Evolutionary conservation across 1,284 basidiomycete genomes (phyloP), one percentile per base, ranked within the genome.

Genomic region (Puccinia novopanici): DNA sequence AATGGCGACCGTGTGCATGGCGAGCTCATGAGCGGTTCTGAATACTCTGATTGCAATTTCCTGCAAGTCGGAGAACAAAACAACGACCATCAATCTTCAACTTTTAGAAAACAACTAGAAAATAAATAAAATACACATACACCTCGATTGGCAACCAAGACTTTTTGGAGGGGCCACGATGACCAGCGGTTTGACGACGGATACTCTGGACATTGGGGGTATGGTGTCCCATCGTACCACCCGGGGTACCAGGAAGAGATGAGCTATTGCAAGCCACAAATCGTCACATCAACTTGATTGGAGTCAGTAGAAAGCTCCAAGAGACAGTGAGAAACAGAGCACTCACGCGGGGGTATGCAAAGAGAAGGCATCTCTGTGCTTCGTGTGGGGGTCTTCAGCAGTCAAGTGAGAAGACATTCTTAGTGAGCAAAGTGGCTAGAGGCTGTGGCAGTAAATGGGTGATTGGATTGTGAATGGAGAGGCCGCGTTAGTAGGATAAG

Each of bases 11-110:
- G 96, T 98, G 86, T 96, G 93, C 95, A 99, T 97, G 50, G 95
- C 97, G 82, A 99, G 90, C 86, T 99, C 97, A 88, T 99, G 96
- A 77, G 97, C 94, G 2, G 97, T 98, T 85, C 97, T 90, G 90
- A 99, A 98, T 74, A 99, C 95, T 86, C 97, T 93, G 85, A 99
- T 95, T 45, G 97, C 97, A 86, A 99, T 99, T 92, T 99, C 96
- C 93, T 95, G 84, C 13, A 3, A 82, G 63, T 48, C 48, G 6
- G 15, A 61, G 30, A 72, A 34, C 81, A 57, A 19, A 42, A 81
- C 61, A 59, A 75, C 81, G 63, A 80, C 71, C 22, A 37, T 50
- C 17, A n/a, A 65, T 52, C 24, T 30, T 52, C n/a, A 61, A 42
- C 17, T 59, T 52, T 27, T 40, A 42, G 45, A 3, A 19, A 68